Base-by-base conservation (phyloP, 371 early-diverging fungal species). In the Actinomortierella wolfii region DNA sequence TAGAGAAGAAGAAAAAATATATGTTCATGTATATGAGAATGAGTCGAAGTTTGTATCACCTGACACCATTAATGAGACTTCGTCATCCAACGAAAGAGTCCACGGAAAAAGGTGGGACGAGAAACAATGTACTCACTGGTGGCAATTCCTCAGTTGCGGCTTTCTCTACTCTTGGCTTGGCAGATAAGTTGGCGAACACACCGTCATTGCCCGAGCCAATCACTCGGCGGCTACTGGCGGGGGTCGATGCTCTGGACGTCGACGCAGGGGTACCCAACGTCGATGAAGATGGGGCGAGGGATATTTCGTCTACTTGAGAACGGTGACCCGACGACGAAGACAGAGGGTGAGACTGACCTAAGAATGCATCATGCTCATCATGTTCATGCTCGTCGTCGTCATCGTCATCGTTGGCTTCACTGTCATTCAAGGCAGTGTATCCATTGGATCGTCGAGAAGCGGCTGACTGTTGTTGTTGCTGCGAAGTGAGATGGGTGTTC, bases 171-270 rank as follows among this genome's bases (percentile, higher is more conserved):
- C 81, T 74, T 8, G 88, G 86, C 49, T 84, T 86, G 20, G 86
- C 88, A 39, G 83, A 74, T 48, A 87, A 77, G 48, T 85, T 86
- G 15, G 86, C 76, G 54, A 86, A 87, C n/a, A 87, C 88, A 51
- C 88, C 88, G 58, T 87, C 88, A 44, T 76, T 83, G 1, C 63
- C 61, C 3, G 65, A 61, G 17, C 57, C 62, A 13, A 67, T 56
- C 47, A 54, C 56, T 50, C 64, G 15, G 43, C 54, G 3, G 75
- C 57, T 39, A 54, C 65, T 21, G 59, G 63, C 25, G 67, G 59
- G 1, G 68, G 64, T 3, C 64, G 63, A 15, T 54, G 51, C 26
- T 59, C 56, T 4, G 23, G 40, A 18, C 42, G 68, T 54, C 63
- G 47, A 34, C 63, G 62, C 6, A 20, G 39, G 23, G 9, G 53